A percentile compares a stretch with the other conserved stretches of the same genome.
These are phyloP conservation scores for Clonostachys solani DNA, from an alignment of 2,329 filamentous ascomycete genomes.

Conservation along the genomic window DNA sequence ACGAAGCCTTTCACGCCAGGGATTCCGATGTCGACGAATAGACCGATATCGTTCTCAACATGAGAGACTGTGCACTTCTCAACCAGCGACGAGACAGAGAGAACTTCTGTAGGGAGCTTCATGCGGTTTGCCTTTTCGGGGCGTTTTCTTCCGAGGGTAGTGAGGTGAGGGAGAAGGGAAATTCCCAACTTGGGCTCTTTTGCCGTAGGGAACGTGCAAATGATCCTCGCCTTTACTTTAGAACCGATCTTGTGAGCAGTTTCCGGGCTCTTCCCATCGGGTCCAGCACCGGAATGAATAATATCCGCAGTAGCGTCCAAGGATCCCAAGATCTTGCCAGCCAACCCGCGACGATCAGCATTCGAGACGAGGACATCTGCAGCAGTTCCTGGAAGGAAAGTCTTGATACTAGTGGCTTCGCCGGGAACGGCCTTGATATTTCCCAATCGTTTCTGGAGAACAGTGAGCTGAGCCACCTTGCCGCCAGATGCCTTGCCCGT, in stretches of 20 bases:
- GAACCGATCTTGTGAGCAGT: constrained; percentile 78
- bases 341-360: constrained; percentile 67
- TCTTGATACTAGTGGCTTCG: constrained; percentile 81
- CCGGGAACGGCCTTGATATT: constrained; percentile 62
- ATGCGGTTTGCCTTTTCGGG: constrained; percentile 26
- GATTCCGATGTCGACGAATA: constrained; percentile 69
- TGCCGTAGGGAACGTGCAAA: constrained; percentile 79
- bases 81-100: constrained; percentile 71
- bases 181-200: constrained; percentile 82
- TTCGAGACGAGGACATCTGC: constrained; percentile 82
- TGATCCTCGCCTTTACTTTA: constrained; percentile 80
- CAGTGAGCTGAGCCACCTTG: constrained; percentile 82
- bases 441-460: constrained; percentile 65
- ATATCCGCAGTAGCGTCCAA: constrained; percentile 88
- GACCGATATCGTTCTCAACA: constrained; percentile 74
- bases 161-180: constrained; percentile 81
- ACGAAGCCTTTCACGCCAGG: constrained; percentile 76
- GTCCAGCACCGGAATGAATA: constrained; percentile 78
- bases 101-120: constrained; percentile 48
- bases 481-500: constrained; percentile 70
- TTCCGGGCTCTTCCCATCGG: constrained; percentile 64
- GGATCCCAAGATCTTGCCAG: constrained; percentile 88
- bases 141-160: constrained; percentile 53
- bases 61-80: constrained; percentile 75
- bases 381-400: constrained; percentile 87